Conservation (phyloP, 1,284 basidiomycete species). For the Schizophyllum commune region DNA sequence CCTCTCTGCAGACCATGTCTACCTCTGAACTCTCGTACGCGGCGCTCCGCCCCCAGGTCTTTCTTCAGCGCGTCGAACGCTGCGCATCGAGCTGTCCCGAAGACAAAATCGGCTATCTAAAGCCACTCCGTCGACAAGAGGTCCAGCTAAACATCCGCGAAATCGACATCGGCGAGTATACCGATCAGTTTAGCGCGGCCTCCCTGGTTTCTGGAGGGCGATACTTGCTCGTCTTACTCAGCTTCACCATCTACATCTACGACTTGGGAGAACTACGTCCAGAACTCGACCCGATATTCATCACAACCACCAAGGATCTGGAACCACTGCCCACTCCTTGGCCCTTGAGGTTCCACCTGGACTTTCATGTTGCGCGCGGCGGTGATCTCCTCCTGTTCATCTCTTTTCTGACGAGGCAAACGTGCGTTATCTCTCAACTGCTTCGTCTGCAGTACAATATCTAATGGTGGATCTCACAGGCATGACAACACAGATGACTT, state of each 20-base stretch:
- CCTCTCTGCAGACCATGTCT: neutral
- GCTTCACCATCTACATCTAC: neutral
- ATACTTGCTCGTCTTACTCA: neutral
- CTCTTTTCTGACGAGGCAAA: too few species aligned
- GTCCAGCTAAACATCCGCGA: too few species aligned
- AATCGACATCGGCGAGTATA: too few species aligned
- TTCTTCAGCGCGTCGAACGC: neutral
- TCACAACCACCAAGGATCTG: too few species aligned
- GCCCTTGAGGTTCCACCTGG: too few species aligned
- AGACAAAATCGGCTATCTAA: neutral
- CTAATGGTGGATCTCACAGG: too few species aligned
- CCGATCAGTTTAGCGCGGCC: too few species aligned
- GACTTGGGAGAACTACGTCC: neutral
- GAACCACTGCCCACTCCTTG: too few species aligned
- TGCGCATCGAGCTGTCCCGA: neutral
- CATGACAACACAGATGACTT: too few species aligned
- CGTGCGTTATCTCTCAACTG: too few species aligned
- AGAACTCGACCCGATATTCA: neutral
- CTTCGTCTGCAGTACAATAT: too few species aligned
- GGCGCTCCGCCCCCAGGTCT: neutral
- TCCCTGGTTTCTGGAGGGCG: neutral
- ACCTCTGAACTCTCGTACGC: neutral
- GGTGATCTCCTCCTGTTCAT: neutral
- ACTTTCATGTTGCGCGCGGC: too few species aligned
- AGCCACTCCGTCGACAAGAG: neutral